phyloP scores from a whole-genome alignment of 2,329 filamentous ascomycete species.

The Pestalotiopsis fici region DNA sequence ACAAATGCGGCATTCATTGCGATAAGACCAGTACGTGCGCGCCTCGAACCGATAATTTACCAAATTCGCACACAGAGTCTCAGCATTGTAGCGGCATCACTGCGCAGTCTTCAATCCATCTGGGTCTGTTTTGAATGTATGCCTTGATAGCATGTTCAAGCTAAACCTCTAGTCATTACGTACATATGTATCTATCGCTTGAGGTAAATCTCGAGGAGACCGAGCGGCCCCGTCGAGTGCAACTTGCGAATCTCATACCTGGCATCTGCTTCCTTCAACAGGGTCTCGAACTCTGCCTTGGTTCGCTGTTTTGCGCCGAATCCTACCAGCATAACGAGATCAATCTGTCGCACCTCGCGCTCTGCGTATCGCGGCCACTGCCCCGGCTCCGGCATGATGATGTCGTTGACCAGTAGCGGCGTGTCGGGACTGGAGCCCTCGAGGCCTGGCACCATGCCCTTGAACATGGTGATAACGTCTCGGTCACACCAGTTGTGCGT shows the following conservation, averaged over 20 bases:
- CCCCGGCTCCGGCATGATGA: conserved; percentile 26
- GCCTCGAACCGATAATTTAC: too few species aligned
- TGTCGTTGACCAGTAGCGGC: conserved; percentile 33
- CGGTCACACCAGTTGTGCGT: background rate
- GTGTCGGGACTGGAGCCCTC: conserved; percentile 22
- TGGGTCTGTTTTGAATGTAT: too few species aligned
- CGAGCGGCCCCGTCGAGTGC: too few species aligned
- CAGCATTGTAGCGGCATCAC: too few species aligned
- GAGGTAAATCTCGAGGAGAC: too few species aligned
- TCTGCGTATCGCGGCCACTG: conserved; percentile 19
- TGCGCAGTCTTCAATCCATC: too few species aligned
- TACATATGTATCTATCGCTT: too few species aligned
- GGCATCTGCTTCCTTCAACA: conserved; percentile 24
- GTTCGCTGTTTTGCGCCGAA: conserved; percentile 25
- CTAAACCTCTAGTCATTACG: too few species aligned
- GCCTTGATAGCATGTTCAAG: too few species aligned
- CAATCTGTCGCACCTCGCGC: conserved; percentile 26
- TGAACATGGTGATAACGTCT: conserved; percentile 12
- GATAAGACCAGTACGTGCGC: too few species aligned
- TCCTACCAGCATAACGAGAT: conserved; percentile 29
- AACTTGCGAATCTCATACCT: conserved; percentile 17
- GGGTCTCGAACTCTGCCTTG: conserved; percentile 14
- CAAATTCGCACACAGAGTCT: too few species aligned
- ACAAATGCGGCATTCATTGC: too few species aligned
- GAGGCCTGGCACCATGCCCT: conserved; percentile 14